Base-by-base conservation (phyloP, 305 asterid genomes). In the Ilex paraguariensis region DNA sequence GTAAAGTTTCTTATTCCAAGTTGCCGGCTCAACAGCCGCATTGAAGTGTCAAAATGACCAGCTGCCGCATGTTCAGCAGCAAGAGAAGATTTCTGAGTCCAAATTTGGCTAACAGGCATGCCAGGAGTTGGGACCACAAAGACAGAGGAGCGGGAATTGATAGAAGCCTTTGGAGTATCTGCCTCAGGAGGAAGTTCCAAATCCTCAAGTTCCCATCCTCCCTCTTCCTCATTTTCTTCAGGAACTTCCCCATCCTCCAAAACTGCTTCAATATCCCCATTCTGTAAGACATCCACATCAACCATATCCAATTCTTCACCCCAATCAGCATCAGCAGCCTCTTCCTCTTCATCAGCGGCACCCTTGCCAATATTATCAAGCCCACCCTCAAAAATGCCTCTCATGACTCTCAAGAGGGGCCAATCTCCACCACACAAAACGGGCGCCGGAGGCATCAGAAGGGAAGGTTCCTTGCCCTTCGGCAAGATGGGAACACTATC, bases 341-440 rank as follows among this genome's bases (percentile, higher is more conserved):
- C 97, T 55, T 80, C 96, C 13, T 77, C 78, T 11, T 85, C 96
- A 42, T 88, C 95, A 4, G 68, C 75, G 10, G 64, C 81, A 8
- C 74, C 81, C 51, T 66, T 66, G 56, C 70, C 80, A 3, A 74
- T 48, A 64, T 74, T 80, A 55, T 84, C 88, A 42, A 82, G 84
- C 48, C 84, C 83, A 32, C 95, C 92, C 70, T 84, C 87, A n/a
- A 90, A 87, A 60, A 85, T 80, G 46, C 91, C 88, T 78, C 69
- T 81, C 57, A 82, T 84, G 51, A 90, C 97, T 95, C 82, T 85
- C 68, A 87, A 73, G 66, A 87, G 65, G 30, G 97, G 97, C 97
- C 97, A 90, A 69, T 90, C 95, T 64, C 87, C 88, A 57, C 90
- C 91, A 31, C 83, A 86, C 16, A 80, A 64, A 13, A 87, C 79